Evolutionary conservation across 805 yeast species (phyloP).

Genomic region (Hagleromyces aurorensis): DNA sequence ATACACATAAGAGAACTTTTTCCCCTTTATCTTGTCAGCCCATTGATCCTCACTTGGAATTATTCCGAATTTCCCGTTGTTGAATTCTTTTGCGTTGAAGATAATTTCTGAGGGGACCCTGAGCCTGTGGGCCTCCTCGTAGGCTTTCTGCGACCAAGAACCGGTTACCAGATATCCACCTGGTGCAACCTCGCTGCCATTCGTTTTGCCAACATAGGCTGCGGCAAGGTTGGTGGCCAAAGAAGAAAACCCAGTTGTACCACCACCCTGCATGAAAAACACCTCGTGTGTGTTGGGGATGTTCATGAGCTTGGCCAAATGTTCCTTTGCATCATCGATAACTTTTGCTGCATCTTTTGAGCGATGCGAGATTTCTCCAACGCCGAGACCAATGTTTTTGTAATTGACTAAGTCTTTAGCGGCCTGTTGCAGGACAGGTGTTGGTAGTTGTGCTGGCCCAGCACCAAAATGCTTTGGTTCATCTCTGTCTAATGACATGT

Average conservation of each 20-base stretch:
- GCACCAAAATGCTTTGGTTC: conserved; percentile 89
- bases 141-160: conserved; percentile 84
- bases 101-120: conserved; percentile 69
- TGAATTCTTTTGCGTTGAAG: conserved; percentile 49
- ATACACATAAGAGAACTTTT: conserved; percentile 73
- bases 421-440: conserved; percentile 77
- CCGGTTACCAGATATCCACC: conserved; percentile 91
- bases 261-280: conserved; percentile 95
- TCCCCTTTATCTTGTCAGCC: conserved; percentile 38
- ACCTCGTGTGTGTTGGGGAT: conserved; percentile 93
- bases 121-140: conserved; percentile 78
- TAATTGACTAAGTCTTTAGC: conserved; percentile 74
- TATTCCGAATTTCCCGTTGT: conserved; percentile 49
- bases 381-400: conserved; percentile 66
- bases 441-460: conserved; percentile 95
- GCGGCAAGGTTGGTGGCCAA: conserved; percentile 78
- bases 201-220: conserved; percentile 59
- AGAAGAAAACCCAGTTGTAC: conserved; percentile 91
- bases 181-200: conserved; percentile 65
- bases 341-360: conserved; percentile 73
- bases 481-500: conserved; percentile 45
- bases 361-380: conserved; percentile 96
- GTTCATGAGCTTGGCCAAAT: conserved; percentile 53
- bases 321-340: conserved; percentile 66
- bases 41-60: conserved; percentile 64